Percentiles rank a stretch among this genome's conserved stretches.
Conservation (phyloP, 306 rosid genomes). For the Cucurbita maxima region DNA sequence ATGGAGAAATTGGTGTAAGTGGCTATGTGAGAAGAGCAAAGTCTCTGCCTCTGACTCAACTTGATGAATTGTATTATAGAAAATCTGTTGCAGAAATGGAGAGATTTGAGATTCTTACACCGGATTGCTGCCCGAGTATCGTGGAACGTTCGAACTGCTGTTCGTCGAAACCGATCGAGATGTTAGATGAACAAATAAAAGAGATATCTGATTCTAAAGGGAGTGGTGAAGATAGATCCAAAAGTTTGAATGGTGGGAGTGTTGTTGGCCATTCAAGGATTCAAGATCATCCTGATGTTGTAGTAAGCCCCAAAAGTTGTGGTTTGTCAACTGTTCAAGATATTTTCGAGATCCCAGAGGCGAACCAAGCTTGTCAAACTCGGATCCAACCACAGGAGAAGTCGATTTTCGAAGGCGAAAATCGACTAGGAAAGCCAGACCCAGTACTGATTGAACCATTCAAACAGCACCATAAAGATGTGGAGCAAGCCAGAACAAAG, state of each 20-base stretch:
- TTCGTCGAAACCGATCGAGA: conserved; percentile 37
- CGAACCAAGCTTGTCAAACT: conserved; percentile 13
- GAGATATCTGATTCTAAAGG: conserved; percentile 45
- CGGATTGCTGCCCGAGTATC: conserved; percentile 16
- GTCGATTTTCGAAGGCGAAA: conserved; percentile 25
- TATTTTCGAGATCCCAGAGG: conserved; percentile 63
- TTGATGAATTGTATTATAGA: conserved; percentile 18
- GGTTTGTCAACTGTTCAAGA: conserved; percentile 37
- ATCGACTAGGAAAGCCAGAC: conserved; percentile 36
- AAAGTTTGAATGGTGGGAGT: conserved; percentile 20
- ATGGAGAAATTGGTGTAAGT: conserved; percentile 21
- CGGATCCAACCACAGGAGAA: conserved; percentile 21
- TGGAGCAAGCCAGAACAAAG: conserved; percentile 26
- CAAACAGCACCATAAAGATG: conserved; percentile 9
- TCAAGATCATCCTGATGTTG: background rate
- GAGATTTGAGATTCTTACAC: conserved; percentile 23
- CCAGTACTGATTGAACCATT: conserved; percentile 19
- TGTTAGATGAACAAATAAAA: conserved; percentile 53
- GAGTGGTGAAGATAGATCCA: conserved; percentile 17
- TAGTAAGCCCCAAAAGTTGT: conserved; percentile 13
- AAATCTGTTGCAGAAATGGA: conserved; percentile 28
- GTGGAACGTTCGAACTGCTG: background rate
- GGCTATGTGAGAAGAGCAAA: conserved; percentile 35
- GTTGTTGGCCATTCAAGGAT: conserved; percentile 27
- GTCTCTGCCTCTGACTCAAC: conserved; percentile 50